phyloP scores from a whole-genome alignment of 2,329 filamentous ascomycete species.

The Graphium sp. region DNA sequence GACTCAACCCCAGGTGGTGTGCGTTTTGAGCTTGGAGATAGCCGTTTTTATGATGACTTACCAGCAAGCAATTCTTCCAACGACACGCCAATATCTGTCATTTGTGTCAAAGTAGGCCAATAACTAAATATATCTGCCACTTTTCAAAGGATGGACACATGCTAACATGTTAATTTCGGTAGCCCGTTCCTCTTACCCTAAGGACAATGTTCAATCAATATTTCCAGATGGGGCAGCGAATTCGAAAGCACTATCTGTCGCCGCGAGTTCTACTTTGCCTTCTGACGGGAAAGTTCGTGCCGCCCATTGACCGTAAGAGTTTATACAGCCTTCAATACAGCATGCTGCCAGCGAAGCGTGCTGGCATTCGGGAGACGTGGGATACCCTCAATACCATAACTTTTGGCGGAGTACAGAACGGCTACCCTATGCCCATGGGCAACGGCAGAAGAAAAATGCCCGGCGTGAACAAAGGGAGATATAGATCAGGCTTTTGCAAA shows the following conservation, averaged over 20 bases:
- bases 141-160: background rate
- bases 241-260: constrained; percentile 89
- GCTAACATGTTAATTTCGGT: constrained; percentile 3
- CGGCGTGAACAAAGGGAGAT: no score
- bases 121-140: background rate
- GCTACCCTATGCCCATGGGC: no score
- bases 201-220: constrained; percentile 96
- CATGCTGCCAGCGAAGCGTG: constrained; percentile 76
- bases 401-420: no score
- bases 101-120: constrained; percentile 66
- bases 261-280: constrained; percentile 78
- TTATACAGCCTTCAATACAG: constrained; percentile 95
- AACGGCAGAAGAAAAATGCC: no score
- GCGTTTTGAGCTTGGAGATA: constrained; percentile 76
- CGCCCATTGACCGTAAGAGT: constrained; percentile 85
- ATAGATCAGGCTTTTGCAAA: no score
- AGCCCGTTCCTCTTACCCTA: constrained; percentile 81
- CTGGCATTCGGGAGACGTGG: constrained; percentile 79
- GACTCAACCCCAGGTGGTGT: constrained; percentile 67
- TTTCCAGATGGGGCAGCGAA: constrained; percentile 81
- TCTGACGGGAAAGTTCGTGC: constrained; percentile 79
- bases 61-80: constrained; percentile 20
- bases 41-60: constrained; percentile 28
- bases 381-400: no score
- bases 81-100: constrained; percentile 57